Evolutionary conservation across 2,329 filamentous ascomycete species (phyloP), one percentile per base, ranked within the genome.

Genomic region (Scortechinia acanthostroma): DNA sequence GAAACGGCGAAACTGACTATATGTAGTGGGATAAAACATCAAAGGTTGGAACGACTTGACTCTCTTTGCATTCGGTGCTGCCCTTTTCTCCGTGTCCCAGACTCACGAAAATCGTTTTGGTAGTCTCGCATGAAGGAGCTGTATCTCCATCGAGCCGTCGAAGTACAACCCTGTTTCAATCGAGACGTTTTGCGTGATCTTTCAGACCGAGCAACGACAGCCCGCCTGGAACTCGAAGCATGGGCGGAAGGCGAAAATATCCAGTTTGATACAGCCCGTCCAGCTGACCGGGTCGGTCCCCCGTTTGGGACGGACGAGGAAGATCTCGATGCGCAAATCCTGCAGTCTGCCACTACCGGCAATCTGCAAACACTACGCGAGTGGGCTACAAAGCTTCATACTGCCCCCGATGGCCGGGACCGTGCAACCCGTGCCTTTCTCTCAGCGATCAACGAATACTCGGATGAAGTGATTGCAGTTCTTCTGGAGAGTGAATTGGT

Each of bases 211-310:
- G 84, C 84, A n/a, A 87, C 83, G 3, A 86, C 82, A 22, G 83
- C 81, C 47, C 66, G 85, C 35, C 72, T 87, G 47, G 83, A 88
- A 54, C 72, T 88, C 46, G 83, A 83, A 47, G 84, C 83, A 25
- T 88, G 83, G 83, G 83, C 83, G n/a, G 84, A 88, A 61, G 84
- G 84, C n/a, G 83, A 88, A 56, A 82, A 84, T 54, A 76, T 87
- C 51, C 75, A 80, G 52, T 84, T 76, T 51, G 74, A 76, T 44
- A 55, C 59, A 42, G 56, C 54, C 47, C 35, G 35, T 40, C 10
- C 35, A 17, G 10, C 35, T 13, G 35, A 10, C 13, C 10, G 10
- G 6, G 20, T 17, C 17, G 35, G 13, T 10, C 10, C 6, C n/a
- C 51, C 53, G 20, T 49, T 63, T 57, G 70, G 68, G 40, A 71